Conservation (phyloP, 1,139 yeast genomes). For the Saccharomyces pastorianus region DNA sequence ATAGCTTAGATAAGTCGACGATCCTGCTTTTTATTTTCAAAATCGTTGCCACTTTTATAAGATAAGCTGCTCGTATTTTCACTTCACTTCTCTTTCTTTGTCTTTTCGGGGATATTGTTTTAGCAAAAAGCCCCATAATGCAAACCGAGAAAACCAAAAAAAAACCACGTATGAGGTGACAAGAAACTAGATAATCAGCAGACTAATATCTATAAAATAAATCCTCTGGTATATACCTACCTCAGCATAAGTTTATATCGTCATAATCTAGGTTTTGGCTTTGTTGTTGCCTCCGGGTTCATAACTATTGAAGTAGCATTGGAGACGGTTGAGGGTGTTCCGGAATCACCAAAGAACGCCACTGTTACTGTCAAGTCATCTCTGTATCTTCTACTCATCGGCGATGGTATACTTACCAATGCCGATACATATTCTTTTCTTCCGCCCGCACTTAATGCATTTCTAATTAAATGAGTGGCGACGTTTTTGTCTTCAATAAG, state of each 20-base stretch:
- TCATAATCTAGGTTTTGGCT: slow-evolving; percentile 45
- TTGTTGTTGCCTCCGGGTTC: slow-evolving; percentile 47
- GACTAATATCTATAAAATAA: background rate
- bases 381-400: slow-evolving; percentile 83
- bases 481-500: slow-evolving; percentile 75
- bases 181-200: background rate
- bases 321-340: slow-evolving; percentile 37
- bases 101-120: background rate
- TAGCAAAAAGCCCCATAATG: background rate
- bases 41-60: background rate
- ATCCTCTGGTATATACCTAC: background rate
- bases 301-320: slow-evolving; percentile 43
- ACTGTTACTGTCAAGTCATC: slow-evolving; percentile 96
- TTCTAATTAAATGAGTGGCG: slow-evolving; percentile 86
- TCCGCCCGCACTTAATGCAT: slow-evolving; percentile 87
- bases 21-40: background rate
- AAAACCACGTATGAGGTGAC: background rate
- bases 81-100: background rate
- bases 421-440: slow-evolving; percentile 79
- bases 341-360: slow-evolving; percentile 68
- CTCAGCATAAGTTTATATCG: background rate
- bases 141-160: background rate
- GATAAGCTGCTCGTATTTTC: background rate
- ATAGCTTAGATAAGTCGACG: background rate
- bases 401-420: slow-evolving; percentile 87